Conservation (phyloP, 2,329 filamentous ascomycete genomes). For the Zasmidium cellare region DNA sequence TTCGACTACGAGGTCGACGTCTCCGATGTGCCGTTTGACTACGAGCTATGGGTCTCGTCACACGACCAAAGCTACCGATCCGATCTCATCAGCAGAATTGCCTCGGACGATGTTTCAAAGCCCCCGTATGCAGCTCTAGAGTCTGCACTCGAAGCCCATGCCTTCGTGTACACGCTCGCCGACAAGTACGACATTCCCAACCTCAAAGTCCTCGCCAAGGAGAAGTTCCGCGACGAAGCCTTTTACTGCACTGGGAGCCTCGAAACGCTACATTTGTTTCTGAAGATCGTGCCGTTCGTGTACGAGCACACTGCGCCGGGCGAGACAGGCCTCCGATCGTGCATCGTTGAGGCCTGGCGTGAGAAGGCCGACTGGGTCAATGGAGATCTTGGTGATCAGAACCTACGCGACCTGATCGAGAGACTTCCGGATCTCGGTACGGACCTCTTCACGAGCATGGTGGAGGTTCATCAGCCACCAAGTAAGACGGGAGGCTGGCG, state of each 20-base stretch:
- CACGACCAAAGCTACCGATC: too few species aligned
- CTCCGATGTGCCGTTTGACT: too few species aligned
- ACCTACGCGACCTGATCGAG: not conserved
- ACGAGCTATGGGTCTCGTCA: too few species aligned
- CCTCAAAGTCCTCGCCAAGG: slow-evolving; percentile 8
- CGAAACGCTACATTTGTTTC: not conserved
- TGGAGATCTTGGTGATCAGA: not conserved
- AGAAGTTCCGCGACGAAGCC: slow-evolving; percentile 6
- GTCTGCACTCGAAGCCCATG: not conserved
- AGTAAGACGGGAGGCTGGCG: too few species aligned
- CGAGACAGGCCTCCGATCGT: not conserved
- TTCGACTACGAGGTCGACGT: slow-evolving; percentile 9
- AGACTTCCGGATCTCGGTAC: not conserved
- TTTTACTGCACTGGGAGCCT: too few species aligned
- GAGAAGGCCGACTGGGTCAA: too few species aligned
- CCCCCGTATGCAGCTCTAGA: not conserved
- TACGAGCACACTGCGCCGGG: not conserved
- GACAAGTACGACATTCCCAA: slow-evolving; percentile 10
- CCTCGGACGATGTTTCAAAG: not conserved
- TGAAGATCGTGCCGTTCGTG: not conserved
- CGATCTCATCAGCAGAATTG: too few species aligned
- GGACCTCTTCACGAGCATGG: not conserved
- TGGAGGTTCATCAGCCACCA: too few species aligned
- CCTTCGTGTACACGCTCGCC: slow-evolving; percentile 14
- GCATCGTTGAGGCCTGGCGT: not conserved